Conservation (phyloP, 768 basidiomycete species). For the Termitomyces sp. region DNA sequence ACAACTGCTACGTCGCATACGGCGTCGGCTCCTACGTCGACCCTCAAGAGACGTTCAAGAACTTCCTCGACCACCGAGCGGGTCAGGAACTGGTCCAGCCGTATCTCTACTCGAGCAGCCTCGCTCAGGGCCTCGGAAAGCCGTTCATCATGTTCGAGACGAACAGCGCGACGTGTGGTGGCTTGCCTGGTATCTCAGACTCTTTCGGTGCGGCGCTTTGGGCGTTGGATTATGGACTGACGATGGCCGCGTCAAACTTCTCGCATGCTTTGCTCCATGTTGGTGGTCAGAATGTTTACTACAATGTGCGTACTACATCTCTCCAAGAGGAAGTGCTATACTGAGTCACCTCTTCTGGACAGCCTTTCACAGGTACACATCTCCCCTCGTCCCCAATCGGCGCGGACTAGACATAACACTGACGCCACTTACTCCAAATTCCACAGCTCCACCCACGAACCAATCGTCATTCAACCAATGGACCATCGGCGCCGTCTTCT, state of each 20-base stretch:
- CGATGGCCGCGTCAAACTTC: slow-evolving; percentile 58
- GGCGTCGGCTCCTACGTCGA: slow-evolving; percentile 33
- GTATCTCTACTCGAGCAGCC: slow-evolving; percentile 46
- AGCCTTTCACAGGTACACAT: slow-evolving; percentile 60
- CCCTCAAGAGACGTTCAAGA: slow-evolving; percentile 45
- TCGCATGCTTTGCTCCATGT: slow-evolving; percentile 53
- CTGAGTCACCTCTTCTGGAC: slow-evolving; percentile 33
- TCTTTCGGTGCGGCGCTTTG: slow-evolving; percentile 63
- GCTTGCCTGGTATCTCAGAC: slow-evolving; percentile 61
- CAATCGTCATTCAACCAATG: slow-evolving; percentile 58
- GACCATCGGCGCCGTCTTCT: slow-evolving; percentile 74
- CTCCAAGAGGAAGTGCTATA: slow-evolving; percentile 11
- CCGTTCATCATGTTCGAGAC: slow-evolving; percentile 70
- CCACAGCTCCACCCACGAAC: slow-evolving; percentile 45
- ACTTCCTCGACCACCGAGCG: slow-evolving; percentile 58
- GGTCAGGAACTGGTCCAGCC: slow-evolving; percentile 43
- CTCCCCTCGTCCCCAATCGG: slow-evolving; percentile 15
- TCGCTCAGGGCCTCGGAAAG: slow-evolving; percentile 39
- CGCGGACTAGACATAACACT: too few species aligned
- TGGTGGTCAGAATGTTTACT: slow-evolving; percentile 65
- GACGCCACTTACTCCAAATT: background rate
- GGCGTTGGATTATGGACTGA: slow-evolving; percentile 60
- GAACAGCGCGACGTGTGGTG: slow-evolving; percentile 67
- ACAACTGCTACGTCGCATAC: slow-evolving; percentile 58
- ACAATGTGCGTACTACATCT: slow-evolving; percentile 47